These are phyloP conservation scores for Xylaria sp. DNA, from an alignment of 2,329 filamentous ascomycete genomes.

Conservation along the genomic window DNA sequence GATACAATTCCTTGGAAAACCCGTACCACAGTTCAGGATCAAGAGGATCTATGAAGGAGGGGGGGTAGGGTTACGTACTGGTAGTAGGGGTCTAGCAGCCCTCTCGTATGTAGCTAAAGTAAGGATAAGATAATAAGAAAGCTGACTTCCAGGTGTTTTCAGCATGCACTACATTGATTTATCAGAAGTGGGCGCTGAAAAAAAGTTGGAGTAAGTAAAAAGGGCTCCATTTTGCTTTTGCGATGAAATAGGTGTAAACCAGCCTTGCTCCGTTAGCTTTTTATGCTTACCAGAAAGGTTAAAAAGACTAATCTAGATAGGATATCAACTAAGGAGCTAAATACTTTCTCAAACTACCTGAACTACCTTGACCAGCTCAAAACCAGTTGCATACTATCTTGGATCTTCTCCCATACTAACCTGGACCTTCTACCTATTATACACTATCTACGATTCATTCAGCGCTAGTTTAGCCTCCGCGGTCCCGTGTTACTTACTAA, in stretches of 20 bases:
- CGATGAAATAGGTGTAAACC: conserved; percentile 1
- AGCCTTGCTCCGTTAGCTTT: conserved; percentile 29
- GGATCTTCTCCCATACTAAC: background rate
- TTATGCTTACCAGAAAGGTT: conserved; percentile 6
- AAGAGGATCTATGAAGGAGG: conserved; percentile 17
- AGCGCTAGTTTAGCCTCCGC: conserved; percentile 8
- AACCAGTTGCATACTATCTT: background rate
- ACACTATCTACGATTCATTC: background rate
- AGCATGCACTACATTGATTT: background rate
- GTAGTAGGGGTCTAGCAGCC: conserved; percentile 1
- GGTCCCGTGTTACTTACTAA: conserved; percentile 5
- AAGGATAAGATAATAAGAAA: background rate
- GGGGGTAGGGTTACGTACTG: background rate
- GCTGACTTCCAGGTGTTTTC: conserved; percentile 1
- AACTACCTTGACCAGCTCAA: conserved; percentile 7
- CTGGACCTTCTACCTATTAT: too few relatives aligned
- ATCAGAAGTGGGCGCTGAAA: conserved; percentile 10
- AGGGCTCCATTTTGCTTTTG: conserved; percentile 23
- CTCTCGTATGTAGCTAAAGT: background rate
- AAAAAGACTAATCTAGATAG: background rate
- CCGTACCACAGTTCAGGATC: conserved; percentile 18
- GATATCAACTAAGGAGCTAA: background rate
- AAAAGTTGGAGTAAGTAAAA: conserved; percentile 18
- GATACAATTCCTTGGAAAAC: conserved; percentile 5
- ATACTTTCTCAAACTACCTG: background rate